phyloP scores from a whole-genome alignment of 129 eudicot species.

The Artemisia argyi region DNA sequence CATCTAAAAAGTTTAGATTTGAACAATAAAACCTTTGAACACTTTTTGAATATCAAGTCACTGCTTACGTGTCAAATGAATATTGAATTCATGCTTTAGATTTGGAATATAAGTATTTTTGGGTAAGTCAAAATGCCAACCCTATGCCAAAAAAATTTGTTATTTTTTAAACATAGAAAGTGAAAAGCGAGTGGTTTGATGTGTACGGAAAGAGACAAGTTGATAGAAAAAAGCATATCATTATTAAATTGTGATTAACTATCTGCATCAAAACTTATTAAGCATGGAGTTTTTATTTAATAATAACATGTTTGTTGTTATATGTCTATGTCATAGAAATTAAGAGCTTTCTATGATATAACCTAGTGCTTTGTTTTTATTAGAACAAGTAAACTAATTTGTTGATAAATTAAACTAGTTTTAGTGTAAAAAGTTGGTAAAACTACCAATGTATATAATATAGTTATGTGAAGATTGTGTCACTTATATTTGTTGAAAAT shows the following conservation, averaged over 20 bases:
- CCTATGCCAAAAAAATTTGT: not conserved
- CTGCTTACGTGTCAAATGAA: constrained; percentile 34
- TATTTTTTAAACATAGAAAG: not conserved
- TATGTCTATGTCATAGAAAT: not conserved
- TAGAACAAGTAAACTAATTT: too few relatives aligned
- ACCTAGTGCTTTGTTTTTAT: too few relatives aligned
- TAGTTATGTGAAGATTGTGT: too few relatives aligned
- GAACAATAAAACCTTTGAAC: constrained; percentile 26
- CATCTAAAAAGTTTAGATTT: constrained; percentile 26
- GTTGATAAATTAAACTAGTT: too few relatives aligned
- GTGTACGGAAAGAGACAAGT: constrained; percentile 29
- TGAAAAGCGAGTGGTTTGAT: constrained; percentile 14
- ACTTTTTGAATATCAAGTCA: constrained; percentile 26
- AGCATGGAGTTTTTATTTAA: too few relatives aligned
- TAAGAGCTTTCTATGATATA: too few relatives aligned
- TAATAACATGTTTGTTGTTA: not conserved
- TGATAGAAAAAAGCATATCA: not conserved
- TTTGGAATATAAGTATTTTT: not conserved
- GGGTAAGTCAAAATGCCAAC: constrained; percentile 36
- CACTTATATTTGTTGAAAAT: too few relatives aligned
- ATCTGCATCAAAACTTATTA: not conserved
- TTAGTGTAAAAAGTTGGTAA: too few relatives aligned
- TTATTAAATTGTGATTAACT: not conserved
- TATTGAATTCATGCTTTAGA: constrained; percentile 22
- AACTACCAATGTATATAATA: too few relatives aligned